Evolutionary conservation across 768 basidiomycete species (phyloP), one percentile per base, ranked within the genome.

Genomic region (Tremella mesenterica): DNA sequence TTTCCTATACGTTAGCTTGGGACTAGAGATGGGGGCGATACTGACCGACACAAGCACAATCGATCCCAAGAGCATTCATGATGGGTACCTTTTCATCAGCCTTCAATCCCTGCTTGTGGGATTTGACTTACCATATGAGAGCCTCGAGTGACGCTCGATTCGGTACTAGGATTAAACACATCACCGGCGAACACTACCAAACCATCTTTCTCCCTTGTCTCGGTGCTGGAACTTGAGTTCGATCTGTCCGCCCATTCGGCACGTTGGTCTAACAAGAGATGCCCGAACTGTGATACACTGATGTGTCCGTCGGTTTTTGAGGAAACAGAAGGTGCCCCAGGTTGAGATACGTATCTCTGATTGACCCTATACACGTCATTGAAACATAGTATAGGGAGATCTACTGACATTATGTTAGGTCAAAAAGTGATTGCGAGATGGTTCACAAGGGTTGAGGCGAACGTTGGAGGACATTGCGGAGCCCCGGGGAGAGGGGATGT

Each of bases 161-260:
- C 90, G 1, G 87, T 79, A 1, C 85, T 87, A 0, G 89, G 90
- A 21, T 85, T 83, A 70, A 92, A 92, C 10, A 88, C 76, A 71
- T 93, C 90, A 7, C 90, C 90, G 30, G 87, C 90, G 73, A 92
- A 95, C 3, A 95, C 73, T 0, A 84, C 77, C 7, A 95, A 75
- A 0, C 89, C 89, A 63, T 88, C 85, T 58, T 76, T 77, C 44
- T 76, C 73, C 31, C 53, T 29, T 46, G 54, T 34, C 28, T 46
- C 29, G 44, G 29, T 48, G 31, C n/a, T n/a, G n/a, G n/a, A n/a
- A n/a, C n/a, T n/a, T n/a, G n/a, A n/a, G n/a, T n/a, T n/a, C 4
- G 50, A 23, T 53, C 76, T 61, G 30, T 75, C 60, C 3, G 73
- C 59, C 86, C 86, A 88, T 33, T 72, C 69, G 47, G 76, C 73